Evolutionary conservation across 352 stramenopile genomes (phyloP), one percentile per base, ranked within the genome.

Genomic region (Salisapilia sapeloensis): DNA sequence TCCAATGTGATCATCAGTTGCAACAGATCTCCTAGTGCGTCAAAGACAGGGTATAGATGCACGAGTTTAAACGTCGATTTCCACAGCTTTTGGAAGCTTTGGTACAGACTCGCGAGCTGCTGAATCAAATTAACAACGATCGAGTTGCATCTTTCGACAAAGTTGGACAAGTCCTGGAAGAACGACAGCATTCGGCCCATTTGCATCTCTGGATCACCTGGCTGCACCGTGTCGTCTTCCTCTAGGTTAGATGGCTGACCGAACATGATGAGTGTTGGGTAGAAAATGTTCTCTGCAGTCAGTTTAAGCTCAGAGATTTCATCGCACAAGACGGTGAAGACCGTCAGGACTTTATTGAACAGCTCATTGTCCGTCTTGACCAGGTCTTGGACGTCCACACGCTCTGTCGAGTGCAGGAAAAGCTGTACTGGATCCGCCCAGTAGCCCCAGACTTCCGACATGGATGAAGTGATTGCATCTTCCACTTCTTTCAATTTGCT

Each of bases 121-220:
- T 94, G 81, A n/a, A 92, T 60, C 47, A 90, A 77, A 50, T 94
- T 93, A 51, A 86, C 76, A 29, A 63, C 78, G 39, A 93, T 86
- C 6, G 63, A 60, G 34, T 90, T 83, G 55, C 71, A 92, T 29
- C 81, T 72, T 31, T 92, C 69, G 18, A 91, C 70, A 52, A 93
- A 93, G 50, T 94, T 94, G 8, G 66, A 83, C 22, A 93, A 67
- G 18, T 94, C 78, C 46, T 91, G 76, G 35, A 91, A 91, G 33
- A 91, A 89, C 5, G 76, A 64, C 11, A 94, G 50, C 67, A 91
- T 85, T 14, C 70, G 71, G 15, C 81, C 81, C 20, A 94, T 79
- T 41, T 75, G 63, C 2, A 80, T 53, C 56, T 92, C 77, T 23
- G 82, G 65, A 12, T 90, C 70, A 4, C 77, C 80, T 18, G 46